Base-by-base conservation (phyloP, 2,329 filamentous ascomycete genomes). In the Exophiala oligosperma region DNA sequence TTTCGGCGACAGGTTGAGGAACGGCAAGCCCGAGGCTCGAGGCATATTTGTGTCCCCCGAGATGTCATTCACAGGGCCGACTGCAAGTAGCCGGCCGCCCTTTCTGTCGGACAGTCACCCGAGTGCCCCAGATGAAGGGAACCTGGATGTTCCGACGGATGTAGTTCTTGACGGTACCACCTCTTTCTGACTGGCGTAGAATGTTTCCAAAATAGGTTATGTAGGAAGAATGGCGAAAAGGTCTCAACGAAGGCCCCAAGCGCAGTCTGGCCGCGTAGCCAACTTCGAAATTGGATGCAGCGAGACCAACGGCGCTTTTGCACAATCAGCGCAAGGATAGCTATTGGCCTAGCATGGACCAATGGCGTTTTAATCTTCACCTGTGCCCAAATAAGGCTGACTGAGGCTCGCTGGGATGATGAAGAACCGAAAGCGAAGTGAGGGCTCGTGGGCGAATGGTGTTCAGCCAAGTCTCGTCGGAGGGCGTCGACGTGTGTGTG, bases 41-140 rank as follows among this genome's bases (percentile, higher is more conserved):
- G 65, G 65, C 65, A 67, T 67, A 41, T 66, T 60, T 54, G 54
- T 57, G 49, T 59, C 52, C 56, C 47, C 51, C 56, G 40, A 51
- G 35, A 57, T 61, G 58, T 61, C 60, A 63, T 64, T 54, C 52
- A 63, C 55, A 50, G 54, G 56, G 57, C 46, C 51, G 55, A 57
- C 55, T 65, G 65, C 63, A 60, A 55, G 63, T 60, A 60, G 54
- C 55, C 63, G 64, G 62, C 52, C 49, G 57, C 28, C 29, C 49
- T 59, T 40, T 40, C 29, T 38, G 53, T 64, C 29, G 50, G 59
- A 55, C 56, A 60, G 50, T 49, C 49, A 51, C 26, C 47, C 23
- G 49, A 41, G 38, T 54, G 58, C 57, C 53, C 60, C 57, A 60
- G 56, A 47, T 49, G 43, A 57, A 60, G 26, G 59, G 59, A 41